Conservation (phyloP, 768 basidiomycete genomes). For the Amanita rimosa region DNA sequence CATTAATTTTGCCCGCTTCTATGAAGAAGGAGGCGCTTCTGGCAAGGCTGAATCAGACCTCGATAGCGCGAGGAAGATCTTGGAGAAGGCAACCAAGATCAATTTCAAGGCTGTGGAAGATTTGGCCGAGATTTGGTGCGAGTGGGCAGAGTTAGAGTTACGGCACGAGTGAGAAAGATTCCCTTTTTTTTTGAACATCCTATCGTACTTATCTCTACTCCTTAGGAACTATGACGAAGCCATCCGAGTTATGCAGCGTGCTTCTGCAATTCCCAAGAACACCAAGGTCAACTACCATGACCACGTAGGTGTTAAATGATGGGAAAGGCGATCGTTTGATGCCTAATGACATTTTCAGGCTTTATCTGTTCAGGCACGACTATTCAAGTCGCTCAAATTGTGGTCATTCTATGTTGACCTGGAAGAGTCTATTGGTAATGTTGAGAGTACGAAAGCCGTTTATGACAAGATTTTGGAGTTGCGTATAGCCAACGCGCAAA, state of each 20-base stretch:
- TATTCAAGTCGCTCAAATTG: conserved; percentile 96
- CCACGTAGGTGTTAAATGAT: conserved; percentile 48
- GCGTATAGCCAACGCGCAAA: conserved; percentile 95
- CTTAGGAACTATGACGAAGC: conserved; percentile 95
- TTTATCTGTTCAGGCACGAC: conserved; percentile 73
- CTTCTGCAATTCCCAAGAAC: conserved; percentile 82
- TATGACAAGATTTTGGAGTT: conserved; percentile 96
- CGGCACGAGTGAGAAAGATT: conserved; percentile 70
- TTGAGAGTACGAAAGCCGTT: conserved; percentile 83
- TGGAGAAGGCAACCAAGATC: conserved; percentile 87
- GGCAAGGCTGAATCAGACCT: conserved; percentile 75
- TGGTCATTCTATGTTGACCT: conserved; percentile 99
- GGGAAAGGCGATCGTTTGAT: not conserved
- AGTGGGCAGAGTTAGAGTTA: conserved; percentile 98
- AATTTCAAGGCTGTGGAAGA: conserved; percentile 96
- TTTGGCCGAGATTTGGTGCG: conserved; percentile 97
- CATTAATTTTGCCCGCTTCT: conserved; percentile 94
- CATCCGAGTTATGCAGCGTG: conserved; percentile 93
- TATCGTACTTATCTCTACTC: not conserved
- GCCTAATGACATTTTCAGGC: conserved; percentile 30
- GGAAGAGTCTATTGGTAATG: conserved; percentile 92
- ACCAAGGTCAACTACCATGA: conserved; percentile 90
- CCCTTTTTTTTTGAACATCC: not conserved
- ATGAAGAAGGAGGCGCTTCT: conserved; percentile 86
- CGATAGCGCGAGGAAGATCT: conserved; percentile 78